Conservation (phyloP, 1,284 basidiomycete species). For the Leccinum fuscescens region DNA sequence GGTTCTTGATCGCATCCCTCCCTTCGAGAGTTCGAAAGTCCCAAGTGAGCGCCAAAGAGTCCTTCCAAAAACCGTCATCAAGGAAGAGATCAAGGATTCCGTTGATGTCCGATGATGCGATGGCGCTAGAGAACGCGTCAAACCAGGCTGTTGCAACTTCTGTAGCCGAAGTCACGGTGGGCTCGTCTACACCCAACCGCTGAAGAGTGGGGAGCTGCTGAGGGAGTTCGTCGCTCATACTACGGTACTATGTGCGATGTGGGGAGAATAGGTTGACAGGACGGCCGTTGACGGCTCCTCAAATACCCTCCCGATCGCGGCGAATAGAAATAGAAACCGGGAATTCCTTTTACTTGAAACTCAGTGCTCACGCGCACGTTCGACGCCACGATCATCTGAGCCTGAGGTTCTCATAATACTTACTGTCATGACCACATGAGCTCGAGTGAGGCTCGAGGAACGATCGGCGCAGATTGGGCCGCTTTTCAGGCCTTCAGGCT, state of each 20-base stretch:
- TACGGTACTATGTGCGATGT: not conserved
- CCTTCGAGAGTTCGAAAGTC: constrained; percentile 30
- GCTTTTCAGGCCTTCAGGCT: too few relatives aligned
- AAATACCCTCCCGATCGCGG: not conserved
- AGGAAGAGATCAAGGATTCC: constrained; percentile 28
- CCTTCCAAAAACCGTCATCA: constrained; percentile 32
- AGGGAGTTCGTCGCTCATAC: constrained; percentile 24
- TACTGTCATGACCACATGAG: not conserved
- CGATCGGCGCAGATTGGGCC: too few relatives aligned
- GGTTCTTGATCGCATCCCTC: constrained; percentile 20
- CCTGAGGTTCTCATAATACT: not conserved
- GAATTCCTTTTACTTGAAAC: not conserved
- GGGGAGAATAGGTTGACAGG: not conserved
- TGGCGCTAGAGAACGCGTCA: constrained; percentile 30
- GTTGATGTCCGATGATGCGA: constrained; percentile 28
- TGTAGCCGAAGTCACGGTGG: constrained; percentile 17
- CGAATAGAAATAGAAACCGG: not conserved
- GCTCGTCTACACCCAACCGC: constrained; percentile 26
- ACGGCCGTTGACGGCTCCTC: not conserved
- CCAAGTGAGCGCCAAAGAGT: constrained; percentile 29
- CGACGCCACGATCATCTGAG: not conserved
- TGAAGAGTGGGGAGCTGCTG: constrained; percentile 33
- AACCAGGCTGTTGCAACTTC: constrained; percentile 33
- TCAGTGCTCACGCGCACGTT: not conserved
- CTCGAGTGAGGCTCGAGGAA: too few relatives aligned